Conservation (phyloP, 2,329 filamentous ascomycete genomes). For the Ophiostoma ulmi region DNA sequence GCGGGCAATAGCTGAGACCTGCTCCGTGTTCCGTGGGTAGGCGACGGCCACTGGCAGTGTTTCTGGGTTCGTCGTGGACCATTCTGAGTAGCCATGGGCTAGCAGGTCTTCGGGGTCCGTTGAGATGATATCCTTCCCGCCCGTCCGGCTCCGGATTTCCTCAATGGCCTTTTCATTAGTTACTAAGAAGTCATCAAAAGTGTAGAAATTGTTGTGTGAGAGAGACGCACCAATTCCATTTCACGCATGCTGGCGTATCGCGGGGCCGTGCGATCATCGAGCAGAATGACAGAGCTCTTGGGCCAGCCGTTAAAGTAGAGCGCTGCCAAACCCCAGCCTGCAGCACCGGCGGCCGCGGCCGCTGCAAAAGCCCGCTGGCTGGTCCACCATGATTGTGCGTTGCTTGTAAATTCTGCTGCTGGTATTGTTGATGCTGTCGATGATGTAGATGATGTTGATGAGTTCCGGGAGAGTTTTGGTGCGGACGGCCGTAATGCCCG, state of each 20-base stretch:
- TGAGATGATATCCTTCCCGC: conserved; percentile 51
- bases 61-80: conserved; percentile 59
- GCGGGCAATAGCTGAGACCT: conserved; percentile 56
- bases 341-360: conserved; percentile 38
- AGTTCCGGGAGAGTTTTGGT: neutral
- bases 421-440: neutral
- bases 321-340: conserved; percentile 41
- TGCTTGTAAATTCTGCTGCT: neutral
- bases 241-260: conserved; percentile 41
- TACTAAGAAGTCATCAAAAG: neutral
- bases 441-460: neutral
- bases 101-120: conserved; percentile 58
- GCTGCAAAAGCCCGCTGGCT: conserved; percentile 37
- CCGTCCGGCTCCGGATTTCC: conserved; percentile 47
- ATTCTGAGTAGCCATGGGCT: conserved; percentile 62
- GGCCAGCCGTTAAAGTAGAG: conserved; percentile 29
- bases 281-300: conserved; percentile 27
- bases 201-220: no score
- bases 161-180: conserved; percentile 22
- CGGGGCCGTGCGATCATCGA: conserved; percentile 31
- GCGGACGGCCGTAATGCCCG: neutral
- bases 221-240: conserved; percentile 35
- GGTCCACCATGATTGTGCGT: conserved; percentile 30
- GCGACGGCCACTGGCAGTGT: conserved; percentile 58
- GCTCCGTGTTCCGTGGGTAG: conserved; percentile 56